Evolutionary conservation across 768 basidiomycete genomes (phyloP), one percentile per base, ranked within the genome.

Genomic region (Phaeolepiota aurea): DNA sequence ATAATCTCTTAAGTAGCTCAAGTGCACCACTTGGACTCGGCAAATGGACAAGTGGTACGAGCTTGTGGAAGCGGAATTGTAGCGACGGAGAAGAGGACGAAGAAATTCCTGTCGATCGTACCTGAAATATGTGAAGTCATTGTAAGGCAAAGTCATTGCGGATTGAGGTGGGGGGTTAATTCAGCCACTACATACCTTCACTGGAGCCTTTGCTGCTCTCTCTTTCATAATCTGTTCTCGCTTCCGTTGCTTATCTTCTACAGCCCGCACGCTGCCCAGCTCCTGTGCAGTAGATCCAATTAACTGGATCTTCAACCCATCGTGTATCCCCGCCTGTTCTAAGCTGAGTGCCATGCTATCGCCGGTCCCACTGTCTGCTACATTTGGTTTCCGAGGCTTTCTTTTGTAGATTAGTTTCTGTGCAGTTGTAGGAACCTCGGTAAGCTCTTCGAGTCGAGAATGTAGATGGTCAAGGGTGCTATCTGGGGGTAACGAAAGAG

Each of bases 371-470:
- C n/a, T n/a, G n/a, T n/a, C n/a, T 13, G 41, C 44, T 15, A 39
- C 38, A 1, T 57, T 22, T 0, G 55, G 42, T 39, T 62, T 72
- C 9, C 57, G 41, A 38, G 64, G 71, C 66, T 82, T 87, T 22
- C 85, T 82, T 53, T 77, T 84, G 62, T 72, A 82, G 5, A 87
- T 55, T 31, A 87, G 64, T 51, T 88, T 89, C 63, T 88, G 85
- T 30, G 79, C 60, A 2, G 67, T 54, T 3, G 76, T 68, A 0
- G 83, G 82, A 9, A 87, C 79, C 18, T 68, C 65, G 1, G 83
- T 87, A 20, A 85, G 66, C 47, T 77, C 70, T 52, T 81, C 74
- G 3, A 87, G 53, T 20, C 54, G 66, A 1, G 61, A 48, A 40
- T 78, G 70, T 2, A 89, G 62, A 7, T 51, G 53, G 1, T 62